These are phyloP conservation scores for Grifola frondosa DNA, from an alignment of 1,284 basidiomycete genomes.

Conservation along the genomic window DNA sequence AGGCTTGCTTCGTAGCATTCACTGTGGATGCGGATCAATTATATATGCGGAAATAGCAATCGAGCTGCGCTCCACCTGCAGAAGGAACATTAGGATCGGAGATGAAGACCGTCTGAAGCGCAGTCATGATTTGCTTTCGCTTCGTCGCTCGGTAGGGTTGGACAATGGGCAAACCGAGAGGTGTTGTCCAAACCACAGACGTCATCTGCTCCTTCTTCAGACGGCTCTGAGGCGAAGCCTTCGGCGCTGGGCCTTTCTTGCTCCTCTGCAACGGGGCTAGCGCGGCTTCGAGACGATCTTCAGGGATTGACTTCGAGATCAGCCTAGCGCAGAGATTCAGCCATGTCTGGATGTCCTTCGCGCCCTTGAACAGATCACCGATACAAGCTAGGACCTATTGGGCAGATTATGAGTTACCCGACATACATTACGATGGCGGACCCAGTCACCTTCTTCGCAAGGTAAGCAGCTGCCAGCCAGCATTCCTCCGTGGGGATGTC, in stretches of 20 bases:
- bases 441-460: constrained; percentile 67
- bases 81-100: constrained; percentile 82
- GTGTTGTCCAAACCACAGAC: constrained; percentile 94
- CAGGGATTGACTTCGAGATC: constrained; percentile 86
- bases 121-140: constrained; percentile 83
- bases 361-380: constrained; percentile 90
- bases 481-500: constrained; percentile 74
- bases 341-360: constrained; percentile 92
- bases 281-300: constrained; percentile 65
- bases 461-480: constrained; percentile 79
- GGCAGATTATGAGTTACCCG: constrained; percentile 5
- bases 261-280: constrained; percentile 28
- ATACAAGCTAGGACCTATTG: constrained; percentile 85
- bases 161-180: constrained; percentile 91
- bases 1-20: constrained; percentile 85
- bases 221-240: no score
- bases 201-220: constrained; percentile 92
- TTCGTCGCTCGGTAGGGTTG: constrained; percentile 92
- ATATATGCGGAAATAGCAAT: constrained; percentile 1
- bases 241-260: no score
- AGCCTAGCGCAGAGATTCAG: constrained; percentile 81
- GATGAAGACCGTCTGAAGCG: constrained; percentile 91
- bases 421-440: background rate
- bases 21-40: constrained; percentile 46
- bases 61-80: constrained; percentile 47